Conservation (phyloP, 75 land plant species). For the Pinus tabuliformis region DNA sequence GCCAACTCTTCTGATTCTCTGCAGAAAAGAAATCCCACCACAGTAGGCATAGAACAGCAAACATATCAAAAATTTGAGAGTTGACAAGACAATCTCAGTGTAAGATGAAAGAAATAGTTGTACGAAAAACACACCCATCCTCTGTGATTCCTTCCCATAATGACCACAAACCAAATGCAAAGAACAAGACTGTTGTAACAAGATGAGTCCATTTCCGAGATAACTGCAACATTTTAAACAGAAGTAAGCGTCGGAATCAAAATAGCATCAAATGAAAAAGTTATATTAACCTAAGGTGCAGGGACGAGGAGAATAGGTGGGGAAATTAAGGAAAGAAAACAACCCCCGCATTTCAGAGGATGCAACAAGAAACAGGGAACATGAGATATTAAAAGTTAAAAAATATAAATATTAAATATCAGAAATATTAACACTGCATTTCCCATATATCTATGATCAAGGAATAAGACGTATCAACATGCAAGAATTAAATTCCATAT, state of each 20-base stretch:
- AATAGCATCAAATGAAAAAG: background rate
- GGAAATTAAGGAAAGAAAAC: too few species aligned
- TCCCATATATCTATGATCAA: too few species aligned
- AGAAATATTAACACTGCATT: too few species aligned
- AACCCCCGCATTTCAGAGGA: too few species aligned
- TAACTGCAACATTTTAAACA: slow-evolving; percentile 40
- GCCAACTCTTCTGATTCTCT: slow-evolving; percentile 85
- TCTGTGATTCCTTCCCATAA: slow-evolving; percentile 83
- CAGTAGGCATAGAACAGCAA: background rate
- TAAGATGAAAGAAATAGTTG: background rate
- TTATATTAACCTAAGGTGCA: background rate
- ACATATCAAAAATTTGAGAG: too few species aligned
- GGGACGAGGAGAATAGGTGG: too few species aligned
- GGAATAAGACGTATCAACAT: too few species aligned
- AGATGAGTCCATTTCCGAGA: slow-evolving; percentile 85
- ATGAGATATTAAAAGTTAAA: too few species aligned
- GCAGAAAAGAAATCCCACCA: slow-evolving; percentile 7
- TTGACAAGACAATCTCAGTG: background rate
- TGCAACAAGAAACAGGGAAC: too few species aligned
- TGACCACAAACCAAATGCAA: slow-evolving; percentile 89
- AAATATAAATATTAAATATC: too few species aligned
- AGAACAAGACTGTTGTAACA: slow-evolving; percentile 80
- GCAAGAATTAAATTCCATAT: too few species aligned
- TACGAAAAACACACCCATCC: slow-evolving; percentile 44
- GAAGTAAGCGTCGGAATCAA: background rate